Evolutionary conservation across 345 rosid genomes (phyloP).

Genomic region (Eucalyptus marginata): DNA sequence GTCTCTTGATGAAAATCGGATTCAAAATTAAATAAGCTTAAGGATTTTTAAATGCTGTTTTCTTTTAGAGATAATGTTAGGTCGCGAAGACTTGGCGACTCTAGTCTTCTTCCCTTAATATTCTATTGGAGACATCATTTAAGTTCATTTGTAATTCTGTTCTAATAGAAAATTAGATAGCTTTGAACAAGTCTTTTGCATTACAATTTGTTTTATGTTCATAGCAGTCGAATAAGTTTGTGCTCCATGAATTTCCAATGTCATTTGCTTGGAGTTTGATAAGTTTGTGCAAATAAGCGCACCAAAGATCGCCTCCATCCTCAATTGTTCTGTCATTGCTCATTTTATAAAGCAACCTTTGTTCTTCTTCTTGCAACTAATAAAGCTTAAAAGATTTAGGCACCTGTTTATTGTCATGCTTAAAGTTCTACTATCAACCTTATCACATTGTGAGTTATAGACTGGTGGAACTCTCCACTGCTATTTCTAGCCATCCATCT

Average conservation of each 20-base stretch:
- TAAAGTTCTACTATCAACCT: no score
- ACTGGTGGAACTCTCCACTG: no score
- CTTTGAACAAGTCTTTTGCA: not conserved
- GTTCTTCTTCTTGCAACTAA: not conserved
- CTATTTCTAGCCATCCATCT: no score
- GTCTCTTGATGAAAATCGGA: no score
- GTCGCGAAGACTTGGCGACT: no score
- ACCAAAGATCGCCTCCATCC: not conserved
- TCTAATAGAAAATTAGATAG: not conserved
- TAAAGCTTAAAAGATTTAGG: not conserved
- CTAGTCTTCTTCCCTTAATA: not conserved
- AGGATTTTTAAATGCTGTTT: not conserved
- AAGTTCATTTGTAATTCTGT: not conserved
- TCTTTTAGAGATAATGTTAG: not conserved
- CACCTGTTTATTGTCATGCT: no score
- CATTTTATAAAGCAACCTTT: not conserved
- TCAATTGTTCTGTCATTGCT: not conserved
- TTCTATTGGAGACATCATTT: no score
- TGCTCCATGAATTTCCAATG: not conserved
- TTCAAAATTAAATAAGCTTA: no score
- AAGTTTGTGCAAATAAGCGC: not conserved
- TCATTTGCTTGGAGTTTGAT: not conserved
- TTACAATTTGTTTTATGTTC: not conserved
- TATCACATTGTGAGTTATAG: no score
- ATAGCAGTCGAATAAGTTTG: fast-evolving